phyloP scores from a whole-genome alignment of 208 protist genomes.

The Lotmaria passim region DNA sequence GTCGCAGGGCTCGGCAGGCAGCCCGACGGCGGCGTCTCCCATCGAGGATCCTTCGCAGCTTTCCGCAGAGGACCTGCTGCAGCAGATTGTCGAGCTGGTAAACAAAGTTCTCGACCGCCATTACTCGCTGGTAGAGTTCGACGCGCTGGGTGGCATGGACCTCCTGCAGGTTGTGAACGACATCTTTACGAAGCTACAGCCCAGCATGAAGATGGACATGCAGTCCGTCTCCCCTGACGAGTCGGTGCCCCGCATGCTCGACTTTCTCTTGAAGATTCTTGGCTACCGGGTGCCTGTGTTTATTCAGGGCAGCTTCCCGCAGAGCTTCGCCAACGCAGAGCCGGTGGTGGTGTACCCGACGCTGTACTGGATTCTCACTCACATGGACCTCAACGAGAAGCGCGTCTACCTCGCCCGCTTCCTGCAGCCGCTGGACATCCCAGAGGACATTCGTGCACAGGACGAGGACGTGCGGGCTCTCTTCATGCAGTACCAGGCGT shows the following conservation, averaged over 20 bases:
- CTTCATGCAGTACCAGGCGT: conserved; percentile 85
- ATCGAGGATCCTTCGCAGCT: conserved; percentile 42
- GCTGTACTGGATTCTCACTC: conserved; percentile 89
- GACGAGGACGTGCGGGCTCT: conserved; percentile 89
- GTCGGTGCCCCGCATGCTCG: conserved; percentile 64
- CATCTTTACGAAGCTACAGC: conserved; percentile 80
- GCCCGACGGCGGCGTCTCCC: conserved; percentile 9
- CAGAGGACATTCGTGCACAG: conserved; percentile 82
- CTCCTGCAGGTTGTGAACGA: conserved; percentile 89
- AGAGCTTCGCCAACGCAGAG: conserved; percentile 79
- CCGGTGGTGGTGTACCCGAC: conserved; percentile 87
- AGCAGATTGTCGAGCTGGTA: conserved; percentile 81
- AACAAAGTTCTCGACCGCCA: conserved; percentile 71
- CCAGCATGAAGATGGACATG: conserved; percentile 69
- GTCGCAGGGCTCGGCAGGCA: conserved; percentile 10
- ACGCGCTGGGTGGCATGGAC: conserved; percentile 56
- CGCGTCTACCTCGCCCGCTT: conserved; percentile 91
- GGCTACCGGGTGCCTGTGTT: conserved; percentile 83
- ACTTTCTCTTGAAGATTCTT: conserved; percentile 84
- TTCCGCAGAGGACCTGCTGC: conserved; percentile 68
- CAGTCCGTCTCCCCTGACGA: conserved; percentile 46
- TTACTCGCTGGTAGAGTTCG: conserved; percentile 91
- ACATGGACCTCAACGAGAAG: conserved; percentile 89
- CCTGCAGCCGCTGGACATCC: conserved; percentile 85
- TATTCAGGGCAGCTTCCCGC: conserved; percentile 69